Percentiles rank a stretch among this genome's conserved stretches.
These are phyloP conservation scores for Talaromyces pinophilus DNA, from an alignment of 2,329 filamentous ascomycete genomes.

Conservation along the genomic window DNA sequence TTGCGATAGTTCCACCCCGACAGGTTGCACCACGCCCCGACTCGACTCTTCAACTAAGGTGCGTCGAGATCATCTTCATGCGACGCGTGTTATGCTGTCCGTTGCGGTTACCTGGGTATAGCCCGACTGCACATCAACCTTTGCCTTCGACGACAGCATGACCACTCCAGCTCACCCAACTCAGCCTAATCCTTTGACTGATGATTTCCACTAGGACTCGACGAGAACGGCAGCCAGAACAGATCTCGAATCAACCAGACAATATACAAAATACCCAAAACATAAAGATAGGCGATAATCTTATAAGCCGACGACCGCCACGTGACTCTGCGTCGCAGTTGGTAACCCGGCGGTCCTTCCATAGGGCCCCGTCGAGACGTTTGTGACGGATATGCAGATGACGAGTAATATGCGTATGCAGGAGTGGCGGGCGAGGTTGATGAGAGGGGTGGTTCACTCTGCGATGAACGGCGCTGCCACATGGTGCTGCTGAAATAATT, in stretches of 20 bases:
- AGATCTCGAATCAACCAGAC: slow-evolving; percentile 45
- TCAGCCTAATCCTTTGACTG: slow-evolving; percentile 6
- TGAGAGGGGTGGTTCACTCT: slow-evolving; percentile 36
- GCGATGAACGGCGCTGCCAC: slow-evolving; percentile 42
- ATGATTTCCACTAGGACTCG: background rate
- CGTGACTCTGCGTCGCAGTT: slow-evolving; percentile 44
- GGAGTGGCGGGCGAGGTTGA: slow-evolving; percentile 33
- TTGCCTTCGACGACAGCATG: background rate
- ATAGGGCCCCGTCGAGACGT: slow-evolving; percentile 40
- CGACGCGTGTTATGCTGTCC: background rate
- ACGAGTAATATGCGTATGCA: slow-evolving; percentile 37
- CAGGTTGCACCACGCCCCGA: background rate
- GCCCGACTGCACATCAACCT: background rate
- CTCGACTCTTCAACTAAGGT: background rate
- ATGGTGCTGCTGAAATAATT: slow-evolving; percentile 29
- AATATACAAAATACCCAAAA: slow-evolving; percentile 43
- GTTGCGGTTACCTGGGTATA: background rate
- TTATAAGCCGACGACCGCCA: slow-evolving; percentile 48
- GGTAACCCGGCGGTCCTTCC: slow-evolving; percentile 43
- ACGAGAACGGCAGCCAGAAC: slow-evolving; percentile 38
- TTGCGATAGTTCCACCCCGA: background rate
- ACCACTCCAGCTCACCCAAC: background rate
- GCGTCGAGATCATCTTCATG: background rate
- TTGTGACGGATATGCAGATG: slow-evolving; percentile 29
- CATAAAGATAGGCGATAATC: slow-evolving; percentile 44